These are phyloP conservation scores for Mortierella sp. DNA, from an alignment of 371 early-diverging fungal genomes.

Conservation along the genomic window DNA sequence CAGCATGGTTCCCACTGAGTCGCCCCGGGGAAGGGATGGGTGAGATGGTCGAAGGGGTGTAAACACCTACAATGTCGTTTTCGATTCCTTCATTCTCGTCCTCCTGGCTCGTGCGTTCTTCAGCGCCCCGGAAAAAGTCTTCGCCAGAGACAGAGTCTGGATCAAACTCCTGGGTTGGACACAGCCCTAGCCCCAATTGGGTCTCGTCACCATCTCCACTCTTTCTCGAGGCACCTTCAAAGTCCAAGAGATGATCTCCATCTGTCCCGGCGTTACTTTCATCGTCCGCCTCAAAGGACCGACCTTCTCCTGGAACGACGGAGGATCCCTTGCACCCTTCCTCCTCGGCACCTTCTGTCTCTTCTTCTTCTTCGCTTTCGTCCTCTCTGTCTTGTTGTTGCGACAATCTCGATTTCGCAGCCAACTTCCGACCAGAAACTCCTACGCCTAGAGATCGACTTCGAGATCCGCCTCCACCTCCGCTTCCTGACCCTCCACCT, in stretches of 20 bases:
- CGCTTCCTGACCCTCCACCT: conserved; percentile 11
- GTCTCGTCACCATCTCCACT: not conserved
- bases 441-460: conserved; percentile 13
- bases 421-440: conserved; percentile 18
- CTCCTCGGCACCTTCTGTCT: not conserved
- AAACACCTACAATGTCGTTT: conserved; percentile 18
- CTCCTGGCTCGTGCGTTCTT: not conserved
- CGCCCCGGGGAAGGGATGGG: conserved; percentile 51
- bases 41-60: conserved; percentile 52
- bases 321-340: not conserved
- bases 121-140: not conserved
- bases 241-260: conserved; percentile 4
- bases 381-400: conserved; percentile 39
- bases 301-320: conserved; percentile 17
- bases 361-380: conserved; percentile 30
- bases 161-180: too few relatives aligned
- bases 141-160: not conserved
- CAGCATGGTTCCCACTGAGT: conserved; percentile 25
- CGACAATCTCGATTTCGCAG: conserved; percentile 29
- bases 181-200: not conserved
- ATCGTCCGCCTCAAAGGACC: conserved; percentile 21
- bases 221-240: not conserved
- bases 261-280: conserved; percentile 1
- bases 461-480: too few relatives aligned
- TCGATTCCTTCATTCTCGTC: conserved; percentile 20